Base-by-base conservation (phyloP, 352 stramenopile species). In the Pythium graminicola region DNA sequence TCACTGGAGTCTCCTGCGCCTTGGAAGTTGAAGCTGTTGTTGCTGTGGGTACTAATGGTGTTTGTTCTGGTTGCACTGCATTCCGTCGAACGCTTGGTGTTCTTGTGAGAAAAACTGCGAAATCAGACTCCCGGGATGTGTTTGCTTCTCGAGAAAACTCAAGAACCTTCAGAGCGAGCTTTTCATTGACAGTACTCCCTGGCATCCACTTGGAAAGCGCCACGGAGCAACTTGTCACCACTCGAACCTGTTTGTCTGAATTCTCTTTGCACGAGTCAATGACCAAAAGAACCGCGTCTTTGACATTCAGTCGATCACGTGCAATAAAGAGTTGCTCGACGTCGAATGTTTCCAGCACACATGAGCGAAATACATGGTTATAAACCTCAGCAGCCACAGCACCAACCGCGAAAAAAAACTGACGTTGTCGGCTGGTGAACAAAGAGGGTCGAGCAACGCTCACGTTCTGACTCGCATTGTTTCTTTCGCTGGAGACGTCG, bases 321-420 rank as follows among this genome's bases (percentile, higher is more conserved):
- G 81, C 38, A 9, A 65, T 42, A 29, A 78, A 73, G 8, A 79
- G 55, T 16, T 70, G 44, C 43, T 89, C 77, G 6, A 67, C 23
- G 0, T 55, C 42, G 36, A 80, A 69, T 0, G 71, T 83, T 42
- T 81, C 61, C 7, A 89, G 53, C 4, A 79, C 73, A 50, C 71
- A 85, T 4, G 69, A 59, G 9, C 72, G 70, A 39, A 80, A 84
- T 0, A 86, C 77, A 10, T 81, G 50, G 1, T 45, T 53, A 41
- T 79, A 89, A 0, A 84, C 71, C 14, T 79, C 68, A 3, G 60
- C 40, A 0, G 61, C 78, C 1, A 86, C 72, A 4, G 69, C 69
- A 8, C 78, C 47, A 27, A 85, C 66, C 1, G 70, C 66, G 10
- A 70, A 73, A 23, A 92, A 88, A 28, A 76, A 84, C 43, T 73